Conservation (phyloP, 192 early-diverging fungal genomes). For the Coemansia umbellata region DNA sequence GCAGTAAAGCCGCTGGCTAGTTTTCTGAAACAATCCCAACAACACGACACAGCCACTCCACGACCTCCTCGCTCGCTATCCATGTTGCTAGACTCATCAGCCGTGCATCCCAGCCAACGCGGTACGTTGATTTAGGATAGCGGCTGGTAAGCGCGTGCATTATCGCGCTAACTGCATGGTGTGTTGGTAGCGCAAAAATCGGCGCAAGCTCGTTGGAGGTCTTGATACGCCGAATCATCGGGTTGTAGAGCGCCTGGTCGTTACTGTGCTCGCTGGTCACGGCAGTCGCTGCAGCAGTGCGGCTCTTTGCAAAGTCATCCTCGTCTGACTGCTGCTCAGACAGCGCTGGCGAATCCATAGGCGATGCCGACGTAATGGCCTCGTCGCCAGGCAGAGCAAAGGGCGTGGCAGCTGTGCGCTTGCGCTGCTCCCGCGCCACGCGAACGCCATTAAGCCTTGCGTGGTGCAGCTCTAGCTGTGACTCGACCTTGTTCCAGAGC, state of each 20-base stretch:
- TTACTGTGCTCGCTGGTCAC: neutral
- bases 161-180: constrained; percentile 42
- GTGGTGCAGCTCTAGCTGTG: constrained; percentile 50
- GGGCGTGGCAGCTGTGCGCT: neutral
- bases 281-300: neutral
- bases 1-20: neutral
- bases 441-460: constrained; percentile 39
- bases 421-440: neutral
- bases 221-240: constrained; percentile 49
- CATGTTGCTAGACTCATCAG: constrained; percentile 41
- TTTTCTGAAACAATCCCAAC: constrained; percentile 47
- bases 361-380: constrained; percentile 34
- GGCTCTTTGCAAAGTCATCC: neutral
- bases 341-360: neutral
- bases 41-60: constrained; percentile 51
- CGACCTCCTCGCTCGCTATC: constrained; percentile 39
- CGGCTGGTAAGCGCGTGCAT: constrained; percentile 46
- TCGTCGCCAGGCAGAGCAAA: constrained; percentile 43
- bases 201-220: constrained; percentile 42
- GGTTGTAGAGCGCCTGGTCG: constrained; percentile 28
- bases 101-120: constrained; percentile 53
- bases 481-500: constrained; percentile 51
- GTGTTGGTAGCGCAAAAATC: constrained; percentile 45
- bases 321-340: constrained; percentile 5
- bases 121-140: constrained; percentile 52